Evolutionary conservation across 805 yeast genomes (phyloP).

Genomic region (Candida incommunis): DNA sequence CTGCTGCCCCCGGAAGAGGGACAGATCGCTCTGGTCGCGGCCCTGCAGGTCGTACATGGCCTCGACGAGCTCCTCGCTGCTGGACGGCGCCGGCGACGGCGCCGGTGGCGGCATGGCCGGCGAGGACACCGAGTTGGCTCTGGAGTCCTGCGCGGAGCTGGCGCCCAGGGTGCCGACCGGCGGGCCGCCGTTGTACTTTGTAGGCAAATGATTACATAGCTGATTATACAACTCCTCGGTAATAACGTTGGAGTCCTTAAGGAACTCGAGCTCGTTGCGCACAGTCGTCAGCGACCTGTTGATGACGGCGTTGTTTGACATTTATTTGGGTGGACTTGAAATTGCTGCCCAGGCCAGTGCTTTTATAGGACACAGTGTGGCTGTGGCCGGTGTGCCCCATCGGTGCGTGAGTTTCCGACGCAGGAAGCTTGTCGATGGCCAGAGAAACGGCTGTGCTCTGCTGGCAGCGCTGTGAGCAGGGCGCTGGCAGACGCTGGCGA

Average conservation of each 20-base stretch:
- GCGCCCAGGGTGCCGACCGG: constrained; percentile 1
- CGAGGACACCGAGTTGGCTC: constrained; percentile 1
- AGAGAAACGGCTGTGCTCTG: too few relatives aligned
- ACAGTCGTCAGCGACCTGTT: constrained; percentile 64
- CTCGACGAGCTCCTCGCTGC: constrained; percentile 23
- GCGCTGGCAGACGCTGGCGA: too few relatives aligned
- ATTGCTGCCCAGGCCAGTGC: too few relatives aligned
- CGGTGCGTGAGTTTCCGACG: too few relatives aligned
- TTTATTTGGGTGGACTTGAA: too few relatives aligned
- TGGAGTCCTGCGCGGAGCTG: neutral
- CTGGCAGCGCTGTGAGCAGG: too few relatives aligned
- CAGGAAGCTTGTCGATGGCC: too few relatives aligned
- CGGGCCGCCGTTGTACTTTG: constrained; percentile 35
- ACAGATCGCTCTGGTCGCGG: constrained; percentile 63
- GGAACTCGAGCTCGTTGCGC: constrained; percentile 67
- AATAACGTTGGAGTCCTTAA: constrained; percentile 61
- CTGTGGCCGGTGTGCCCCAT: too few relatives aligned
- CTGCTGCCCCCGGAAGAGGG: constrained; percentile 50
- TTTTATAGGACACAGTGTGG: too few relatives aligned
- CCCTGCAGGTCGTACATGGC: constrained; percentile 67
- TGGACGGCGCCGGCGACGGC: constrained; percentile 11
- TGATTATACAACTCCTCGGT: constrained; percentile 38
- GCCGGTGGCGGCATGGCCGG: constrained; percentile 5
- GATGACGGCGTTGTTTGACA: neutral
- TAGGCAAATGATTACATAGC: constrained; percentile 40